Percentiles rank a stretch among this genome's conserved stretches.
These are phyloP conservation scores for Calonectria naviculata DNA, from an alignment of 2,329 filamentous ascomycete genomes.

Conservation along the genomic window DNA sequence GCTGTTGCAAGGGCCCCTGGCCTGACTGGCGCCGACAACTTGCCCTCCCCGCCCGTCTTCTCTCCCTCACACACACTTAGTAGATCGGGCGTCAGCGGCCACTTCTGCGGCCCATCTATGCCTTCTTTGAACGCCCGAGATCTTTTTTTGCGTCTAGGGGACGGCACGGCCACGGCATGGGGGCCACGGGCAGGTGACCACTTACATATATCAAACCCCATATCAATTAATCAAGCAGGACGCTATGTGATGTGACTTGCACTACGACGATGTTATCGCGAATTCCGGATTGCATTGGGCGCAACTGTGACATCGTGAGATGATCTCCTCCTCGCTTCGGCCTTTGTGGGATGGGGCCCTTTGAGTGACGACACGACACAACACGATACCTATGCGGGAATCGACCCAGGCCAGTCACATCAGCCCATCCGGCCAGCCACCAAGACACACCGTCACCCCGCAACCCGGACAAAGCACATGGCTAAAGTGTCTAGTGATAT, in stretches of 20 bases:
- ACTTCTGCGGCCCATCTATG: constrained; percentile 21
- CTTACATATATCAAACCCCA: background rate
- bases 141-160: background rate
- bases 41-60: background rate
- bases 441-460: constrained; percentile 33
- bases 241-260: background rate
- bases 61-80: background rate
- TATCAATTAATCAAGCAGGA: background rate
- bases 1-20: constrained; percentile 39
- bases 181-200: constrained; percentile 1
- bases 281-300: background rate
- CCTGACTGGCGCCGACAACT: background rate
- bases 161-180: background rate
- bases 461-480: constrained; percentile 9
- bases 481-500: constrained; percentile 8
- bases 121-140: constrained; percentile 5
- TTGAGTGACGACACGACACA: constrained; percentile 9
- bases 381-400: constrained; percentile 21
- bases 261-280: background rate
- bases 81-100: constrained; percentile 21
- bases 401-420: constrained; percentile 33
- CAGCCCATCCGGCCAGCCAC: constrained; percentile 37
- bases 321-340: background rate
- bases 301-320: background rate
- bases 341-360: background rate